A percentile compares a stretch with the other conserved stretches of the same genome.
These are phyloP conservation scores for Trichoderma atrobrunneum DNA, from an alignment of 2,329 filamentous ascomycete species.

Conservation along the genomic window DNA sequence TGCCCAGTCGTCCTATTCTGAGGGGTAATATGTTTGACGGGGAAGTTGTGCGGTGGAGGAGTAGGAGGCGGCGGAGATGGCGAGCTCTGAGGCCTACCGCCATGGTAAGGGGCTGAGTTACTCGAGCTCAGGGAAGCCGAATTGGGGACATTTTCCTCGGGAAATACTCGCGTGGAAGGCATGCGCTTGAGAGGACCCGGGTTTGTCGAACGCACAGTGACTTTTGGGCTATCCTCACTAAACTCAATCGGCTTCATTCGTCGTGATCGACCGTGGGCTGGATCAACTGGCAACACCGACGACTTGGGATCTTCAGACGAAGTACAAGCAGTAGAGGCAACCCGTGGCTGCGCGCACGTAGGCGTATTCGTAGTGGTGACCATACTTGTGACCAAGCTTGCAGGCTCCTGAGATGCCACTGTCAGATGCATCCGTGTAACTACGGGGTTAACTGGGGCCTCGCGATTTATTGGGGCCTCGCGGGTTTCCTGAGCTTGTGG, in stretches of 20 bases:
- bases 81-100: background rate
- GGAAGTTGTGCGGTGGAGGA: background rate
- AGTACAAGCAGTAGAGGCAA: background rate
- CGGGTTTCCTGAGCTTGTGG: conserved; percentile 29
- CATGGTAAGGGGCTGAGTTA: conserved; percentile 27
- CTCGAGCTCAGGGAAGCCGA: conserved; percentile 31
- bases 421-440: conserved; percentile 12
- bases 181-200: conserved; percentile 23
- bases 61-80: background rate
- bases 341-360: conserved; percentile 32
- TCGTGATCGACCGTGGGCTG: conserved; percentile 19
- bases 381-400: background rate
- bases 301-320: background rate
- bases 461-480: conserved; percentile 27
- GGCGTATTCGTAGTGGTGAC: conserved; percentile 27
- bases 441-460: conserved; percentile 27
- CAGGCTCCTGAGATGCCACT: background rate
- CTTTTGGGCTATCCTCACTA: conserved; percentile 24
- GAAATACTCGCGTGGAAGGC: conserved; percentile 26
- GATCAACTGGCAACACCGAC: background rate
- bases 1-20: background rate
- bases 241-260: conserved; percentile 30
- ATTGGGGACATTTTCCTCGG: conserved; percentile 27
- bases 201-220: background rate
- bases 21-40: background rate